These are phyloP conservation scores for Gaultheria prostrata DNA, from an alignment of 148 eudicot genomes.

Conservation along the genomic window DNA sequence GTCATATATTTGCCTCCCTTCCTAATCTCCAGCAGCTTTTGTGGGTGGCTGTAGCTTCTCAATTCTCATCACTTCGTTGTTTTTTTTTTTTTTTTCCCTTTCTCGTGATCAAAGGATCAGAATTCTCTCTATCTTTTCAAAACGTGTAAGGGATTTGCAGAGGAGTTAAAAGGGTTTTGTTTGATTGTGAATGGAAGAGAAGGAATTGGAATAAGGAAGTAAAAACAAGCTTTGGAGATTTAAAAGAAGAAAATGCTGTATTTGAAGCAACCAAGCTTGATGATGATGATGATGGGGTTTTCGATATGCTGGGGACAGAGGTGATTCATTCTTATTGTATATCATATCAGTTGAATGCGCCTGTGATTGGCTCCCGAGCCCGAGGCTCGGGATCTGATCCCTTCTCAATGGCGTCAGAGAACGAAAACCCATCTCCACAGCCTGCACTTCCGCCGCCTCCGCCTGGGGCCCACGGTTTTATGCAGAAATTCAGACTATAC, in stretches of 20 bases:
- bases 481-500: conserved; percentile 84
- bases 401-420: conserved; percentile 35
- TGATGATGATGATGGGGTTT: conserved; percentile 18
- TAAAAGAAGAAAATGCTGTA: conserved; percentile 40
- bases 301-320: conserved; percentile 20
- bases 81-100: not conserved
- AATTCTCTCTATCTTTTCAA: not conserved
- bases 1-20: not conserved
- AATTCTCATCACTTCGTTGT: not conserved
- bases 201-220: conserved; percentile 7
- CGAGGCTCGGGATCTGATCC: conserved; percentile 63
- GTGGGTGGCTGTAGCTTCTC: not conserved
- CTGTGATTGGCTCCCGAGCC: conserved; percentile 69
- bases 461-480: conserved; percentile 29
- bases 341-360: conserved; percentile 39
- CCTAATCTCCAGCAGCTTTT: too few species aligned
- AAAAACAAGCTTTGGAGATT: not conserved
- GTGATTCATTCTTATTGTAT: conserved; percentile 3
- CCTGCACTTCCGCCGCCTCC: conserved; percentile 9
- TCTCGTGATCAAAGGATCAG: conserved; percentile 2
- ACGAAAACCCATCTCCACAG: conserved; percentile 15
- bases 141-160: not conserved
- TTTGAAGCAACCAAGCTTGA: conserved; percentile 47
- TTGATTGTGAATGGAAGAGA: conserved; percentile 20
- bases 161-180: not conserved